A percentile compares a stretch with the other conserved stretches of the same genome.
Conservation (phyloP, 1,284 basidiomycete genomes). For the Anthracocystis walkeri region DNA sequence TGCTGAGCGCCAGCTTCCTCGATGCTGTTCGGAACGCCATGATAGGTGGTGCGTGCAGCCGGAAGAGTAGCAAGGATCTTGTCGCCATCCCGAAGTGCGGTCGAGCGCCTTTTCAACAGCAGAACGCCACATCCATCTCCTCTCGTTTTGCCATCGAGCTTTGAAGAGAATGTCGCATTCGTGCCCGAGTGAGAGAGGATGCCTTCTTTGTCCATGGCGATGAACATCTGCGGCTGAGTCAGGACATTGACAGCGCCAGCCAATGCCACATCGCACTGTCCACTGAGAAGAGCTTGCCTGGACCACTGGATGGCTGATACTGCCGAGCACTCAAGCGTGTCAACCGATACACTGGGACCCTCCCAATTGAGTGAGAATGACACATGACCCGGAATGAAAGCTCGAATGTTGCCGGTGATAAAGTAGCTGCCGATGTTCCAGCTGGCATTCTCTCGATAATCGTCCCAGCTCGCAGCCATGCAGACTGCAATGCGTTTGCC, state of each 20-base stretch:
- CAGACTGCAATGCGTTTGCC: conserved; percentile 47
- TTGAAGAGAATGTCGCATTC: conserved; percentile 37
- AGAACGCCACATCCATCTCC: conserved; percentile 54
- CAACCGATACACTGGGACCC: conserved; percentile 46
- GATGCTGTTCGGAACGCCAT: not conserved
- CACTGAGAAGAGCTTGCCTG: conserved; percentile 36
- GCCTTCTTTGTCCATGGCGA: conserved; percentile 53
- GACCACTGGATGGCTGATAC: conserved; percentile 48
- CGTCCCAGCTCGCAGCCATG: conserved; percentile 51
- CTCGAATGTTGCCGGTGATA: conserved; percentile 56
- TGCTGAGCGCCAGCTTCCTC: conserved; percentile 10
- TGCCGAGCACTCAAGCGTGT: conserved; percentile 46
- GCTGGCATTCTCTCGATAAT: conserved; percentile 57
- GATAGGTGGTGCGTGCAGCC: conserved; percentile 27
- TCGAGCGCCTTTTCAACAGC: conserved; percentile 48
- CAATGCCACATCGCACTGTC: conserved; percentile 52
- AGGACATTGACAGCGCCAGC: conserved; percentile 46
- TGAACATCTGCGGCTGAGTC: conserved; percentile 53
- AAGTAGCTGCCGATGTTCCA: conserved; percentile 55
- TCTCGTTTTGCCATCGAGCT: conserved; percentile 47
- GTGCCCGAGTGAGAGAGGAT: conserved; percentile 38
- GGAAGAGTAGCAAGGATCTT: conserved; percentile 44
- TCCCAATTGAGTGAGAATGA: conserved; percentile 48
- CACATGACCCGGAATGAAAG: conserved; percentile 51
- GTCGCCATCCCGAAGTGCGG: conserved; percentile 49